Evolutionary conservation across 2,329 filamentous ascomycete species (phyloP).

Genomic region (Neopestalotiopsis rosae): DNA sequence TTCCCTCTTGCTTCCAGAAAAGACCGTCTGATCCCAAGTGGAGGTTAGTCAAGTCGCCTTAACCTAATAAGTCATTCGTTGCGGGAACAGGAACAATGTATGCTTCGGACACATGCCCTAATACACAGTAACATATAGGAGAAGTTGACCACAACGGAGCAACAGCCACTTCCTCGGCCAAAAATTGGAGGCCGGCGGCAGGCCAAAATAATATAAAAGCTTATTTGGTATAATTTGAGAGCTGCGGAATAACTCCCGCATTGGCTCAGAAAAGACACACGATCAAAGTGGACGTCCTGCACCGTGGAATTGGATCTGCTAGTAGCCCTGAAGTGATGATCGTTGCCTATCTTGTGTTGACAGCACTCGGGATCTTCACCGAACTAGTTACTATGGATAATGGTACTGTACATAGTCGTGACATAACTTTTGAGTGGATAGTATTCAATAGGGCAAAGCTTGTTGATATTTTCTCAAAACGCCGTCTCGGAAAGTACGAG

Average conservation of each 20-base stretch:
- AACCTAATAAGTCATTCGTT: background rate
- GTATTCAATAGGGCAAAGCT: background rate
- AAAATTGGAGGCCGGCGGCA: too few relatives aligned
- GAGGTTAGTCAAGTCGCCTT: background rate
- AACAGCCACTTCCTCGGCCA: too few relatives aligned
- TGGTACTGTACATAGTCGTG: background rate
- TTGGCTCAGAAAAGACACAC: background rate
- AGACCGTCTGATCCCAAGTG: background rate
- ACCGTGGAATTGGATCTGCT: background rate
- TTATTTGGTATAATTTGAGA: background rate
- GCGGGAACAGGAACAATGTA: background rate
- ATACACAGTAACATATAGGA: background rate
- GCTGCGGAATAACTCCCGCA: background rate
- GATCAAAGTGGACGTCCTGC: background rate
- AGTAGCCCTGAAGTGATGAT: background rate
- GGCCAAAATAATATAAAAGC: too few relatives aligned
- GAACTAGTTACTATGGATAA: background rate
- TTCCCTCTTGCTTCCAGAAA: background rate
- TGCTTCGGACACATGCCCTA: background rate
- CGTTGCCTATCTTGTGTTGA: background rate
- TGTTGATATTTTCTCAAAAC: background rate
- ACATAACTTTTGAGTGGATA: background rate
- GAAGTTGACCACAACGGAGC: background rate
- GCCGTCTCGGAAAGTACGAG: background rate
- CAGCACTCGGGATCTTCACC: conserved; percentile 2